These are phyloP conservation scores for Pythium biforme DNA, from an alignment of 352 stramenopile genomes.

Conservation along the genomic window DNA sequence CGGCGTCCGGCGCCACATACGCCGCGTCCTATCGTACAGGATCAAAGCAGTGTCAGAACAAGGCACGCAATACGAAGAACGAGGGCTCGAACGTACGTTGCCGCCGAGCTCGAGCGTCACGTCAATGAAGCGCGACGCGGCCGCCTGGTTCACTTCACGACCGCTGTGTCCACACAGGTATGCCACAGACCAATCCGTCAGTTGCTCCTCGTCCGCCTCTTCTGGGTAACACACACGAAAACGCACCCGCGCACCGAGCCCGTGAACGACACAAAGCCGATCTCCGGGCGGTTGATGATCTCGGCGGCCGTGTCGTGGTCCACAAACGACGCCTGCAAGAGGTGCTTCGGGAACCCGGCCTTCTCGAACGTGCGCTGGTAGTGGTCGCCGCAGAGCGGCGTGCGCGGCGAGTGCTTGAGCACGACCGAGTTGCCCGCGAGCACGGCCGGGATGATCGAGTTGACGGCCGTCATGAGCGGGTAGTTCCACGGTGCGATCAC, in stretches of 20 bases:
- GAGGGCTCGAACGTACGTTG: slow-evolving; percentile 38
- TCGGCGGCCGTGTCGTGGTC: slow-evolving; percentile 65
- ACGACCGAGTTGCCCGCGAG: slow-evolving; percentile 79
- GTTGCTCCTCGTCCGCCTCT: no score
- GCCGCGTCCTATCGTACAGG: slow-evolving; percentile 47
- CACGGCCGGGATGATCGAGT: slow-evolving; percentile 82
- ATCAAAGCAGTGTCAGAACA: neutral
- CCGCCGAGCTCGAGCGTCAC: slow-evolving; percentile 82
- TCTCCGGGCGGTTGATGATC: slow-evolving; percentile 66
- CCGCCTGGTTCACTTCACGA: slow-evolving; percentile 58
- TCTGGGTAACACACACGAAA: neutral
- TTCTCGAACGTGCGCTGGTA: slow-evolving; percentile 70
- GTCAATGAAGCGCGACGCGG: slow-evolving; percentile 67
- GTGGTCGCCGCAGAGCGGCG: slow-evolving; percentile 73
- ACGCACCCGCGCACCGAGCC: slow-evolving; percentile 72
- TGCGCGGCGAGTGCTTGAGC: slow-evolving; percentile 79
- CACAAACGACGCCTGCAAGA: slow-evolving; percentile 66
- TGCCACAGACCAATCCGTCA: no score
- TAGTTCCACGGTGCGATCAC: slow-evolving; percentile 88
- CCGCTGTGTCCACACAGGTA: slow-evolving; percentile 35
- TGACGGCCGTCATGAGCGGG: slow-evolving; percentile 84
- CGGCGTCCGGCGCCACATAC: slow-evolving; percentile 71
- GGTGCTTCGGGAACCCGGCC: slow-evolving; percentile 62
- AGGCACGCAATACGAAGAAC: neutral
- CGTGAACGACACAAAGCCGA: slow-evolving; percentile 82